phyloP scores from a whole-genome alignment of 768 basidiomycete genomes.

The Tricholoma terreum region DNA sequence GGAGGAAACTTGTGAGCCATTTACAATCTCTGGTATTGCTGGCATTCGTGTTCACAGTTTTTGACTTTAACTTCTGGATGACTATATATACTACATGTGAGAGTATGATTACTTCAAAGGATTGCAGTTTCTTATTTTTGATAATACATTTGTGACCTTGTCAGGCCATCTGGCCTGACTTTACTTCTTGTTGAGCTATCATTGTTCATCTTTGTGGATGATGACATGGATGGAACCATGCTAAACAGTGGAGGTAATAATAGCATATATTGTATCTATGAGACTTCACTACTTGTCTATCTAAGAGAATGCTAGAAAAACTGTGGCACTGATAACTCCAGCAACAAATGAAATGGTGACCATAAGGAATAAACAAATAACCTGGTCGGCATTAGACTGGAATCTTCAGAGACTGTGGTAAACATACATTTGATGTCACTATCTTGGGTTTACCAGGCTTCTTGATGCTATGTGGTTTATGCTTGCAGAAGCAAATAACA shows the following conservation, averaged over 20 bases:
- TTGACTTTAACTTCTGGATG: slow-evolving; percentile 2
- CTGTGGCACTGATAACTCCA: neutral
- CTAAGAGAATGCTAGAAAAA: neutral
- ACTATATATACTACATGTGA: neutral
- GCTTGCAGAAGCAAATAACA: neutral
- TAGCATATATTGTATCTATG: neutral
- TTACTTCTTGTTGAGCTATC: neutral
- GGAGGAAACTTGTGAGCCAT: neutral
- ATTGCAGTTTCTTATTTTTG: neutral
- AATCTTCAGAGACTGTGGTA: slow-evolving; percentile 1
- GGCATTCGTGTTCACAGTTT: neutral
- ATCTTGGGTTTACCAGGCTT: neutral
- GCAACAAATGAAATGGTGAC: neutral
- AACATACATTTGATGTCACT: neutral
- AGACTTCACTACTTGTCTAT: neutral
- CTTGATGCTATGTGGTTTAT: neutral
- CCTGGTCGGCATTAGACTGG: neutral
- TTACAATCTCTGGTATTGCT: slow-evolving; percentile 1
- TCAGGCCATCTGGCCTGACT: neutral
- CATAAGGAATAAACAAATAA: too few species aligned
- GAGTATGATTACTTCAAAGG: neutral
- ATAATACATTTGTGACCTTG: neutral
- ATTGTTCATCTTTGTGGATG: neutral
- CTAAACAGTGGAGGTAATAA: neutral
- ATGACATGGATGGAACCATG: neutral